Base-by-base conservation (phyloP, 129 eudicot genomes). In the Daucus carota region DNA sequence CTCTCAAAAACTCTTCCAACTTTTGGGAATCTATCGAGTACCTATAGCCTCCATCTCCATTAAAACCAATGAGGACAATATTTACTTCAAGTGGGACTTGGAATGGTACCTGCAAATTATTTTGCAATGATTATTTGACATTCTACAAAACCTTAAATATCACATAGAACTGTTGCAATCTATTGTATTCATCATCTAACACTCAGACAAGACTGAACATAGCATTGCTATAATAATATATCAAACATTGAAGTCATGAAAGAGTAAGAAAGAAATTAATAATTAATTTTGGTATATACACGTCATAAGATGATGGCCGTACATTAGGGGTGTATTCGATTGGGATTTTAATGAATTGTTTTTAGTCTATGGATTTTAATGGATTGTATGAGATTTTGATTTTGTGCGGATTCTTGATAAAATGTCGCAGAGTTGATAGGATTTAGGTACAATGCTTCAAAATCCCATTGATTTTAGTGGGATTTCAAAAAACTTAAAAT, bases 31-130 rank as follows among this genome's bases (percentile, higher is more conserved):
- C 97, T 72, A 95, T 77, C 29, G 88, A 71, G 78, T 91, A 91
- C 74, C 99, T 85, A 62, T 89, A 95, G 77, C 97, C 99, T 72
- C 99, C 99, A 82, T 95, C 97, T 70, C 94, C 96, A 80, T 81
- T 95, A 75, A 95, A 95, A 78, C 99, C 99, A 85, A 95, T 79
- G 32, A 95, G 87, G 50, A 95, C 97, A 9, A 95, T 78, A 74
- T 95, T 95, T 48, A 95, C 97, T 85, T 91, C 99, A 82, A 95
- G 99, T 33, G 99, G 99, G 59, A 95, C 99, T 89, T 95, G 97
- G 74, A 95, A 95, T 26, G 99, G 99, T 71, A 95, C 99, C 99
- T 95, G 91, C 81, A 87, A 26, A 72, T 60, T 42, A 33, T 60
- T 46, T 50, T 15, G 69, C 33, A 72, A 76, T 43, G 41, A 73